A percentile compares a stretch with the other conserved stretches of the same genome.
These are phyloP conservation scores for Staphylotrichum longicolle DNA, from an alignment of 495 filamentous ascomycete genomes.

Conservation along the genomic window DNA sequence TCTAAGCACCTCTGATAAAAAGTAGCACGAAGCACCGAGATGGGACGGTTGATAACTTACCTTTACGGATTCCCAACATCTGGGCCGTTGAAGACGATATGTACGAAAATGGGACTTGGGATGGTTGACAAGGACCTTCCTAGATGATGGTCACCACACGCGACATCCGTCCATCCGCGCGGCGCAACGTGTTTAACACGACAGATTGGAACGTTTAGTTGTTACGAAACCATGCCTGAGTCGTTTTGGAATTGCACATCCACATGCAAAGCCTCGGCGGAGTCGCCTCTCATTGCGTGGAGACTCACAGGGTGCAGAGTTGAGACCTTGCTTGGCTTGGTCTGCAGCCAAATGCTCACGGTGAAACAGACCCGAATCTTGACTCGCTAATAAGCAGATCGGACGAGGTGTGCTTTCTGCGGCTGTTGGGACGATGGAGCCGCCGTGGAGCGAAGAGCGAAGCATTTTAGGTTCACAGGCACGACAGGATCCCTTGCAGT, in stretches of 20 bases:
- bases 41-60: too few species aligned
- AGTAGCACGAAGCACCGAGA: too few species aligned
- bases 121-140: background rate
- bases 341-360: background rate
- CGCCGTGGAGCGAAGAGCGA: too few species aligned
- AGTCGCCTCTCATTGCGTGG: background rate
- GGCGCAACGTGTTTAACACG: background rate
- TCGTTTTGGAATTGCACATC: constrained; percentile 5
- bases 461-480: too few species aligned
- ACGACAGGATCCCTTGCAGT: background rate
- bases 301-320: background rate
- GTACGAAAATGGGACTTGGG: too few species aligned
- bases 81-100: too few species aligned
- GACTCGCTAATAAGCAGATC: background rate
- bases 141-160: background rate
- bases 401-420: background rate
- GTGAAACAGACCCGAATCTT: constrained; percentile 8
- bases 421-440: background rate
- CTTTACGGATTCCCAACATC: too few species aligned
- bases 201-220: background rate
- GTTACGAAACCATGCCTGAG: constrained; percentile 4
- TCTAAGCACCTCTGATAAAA: background rate
- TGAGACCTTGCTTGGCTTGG: background rate
- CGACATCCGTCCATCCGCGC: background rate
- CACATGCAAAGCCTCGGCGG: constrained; percentile 8